A percentile compares a stretch with the other conserved stretches of the same genome.
Conservation (phyloP, 495 filamentous ascomycete species). For the Astrothelium macrocarpum region DNA sequence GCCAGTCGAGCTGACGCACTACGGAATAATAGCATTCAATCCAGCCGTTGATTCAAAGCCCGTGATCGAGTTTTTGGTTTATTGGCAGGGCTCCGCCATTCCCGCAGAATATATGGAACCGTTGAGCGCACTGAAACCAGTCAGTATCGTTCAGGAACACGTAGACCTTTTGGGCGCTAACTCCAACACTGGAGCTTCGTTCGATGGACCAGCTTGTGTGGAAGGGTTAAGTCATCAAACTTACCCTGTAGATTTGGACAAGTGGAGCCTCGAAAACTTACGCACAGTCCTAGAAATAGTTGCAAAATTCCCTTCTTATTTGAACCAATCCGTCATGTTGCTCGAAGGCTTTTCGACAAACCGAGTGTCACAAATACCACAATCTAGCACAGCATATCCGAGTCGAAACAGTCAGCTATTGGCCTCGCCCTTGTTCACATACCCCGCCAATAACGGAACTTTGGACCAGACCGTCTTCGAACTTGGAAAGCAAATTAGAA, state of each 20-base stretch:
- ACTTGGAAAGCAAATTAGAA: constrained; percentile 4
- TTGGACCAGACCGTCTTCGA: constrained; percentile 2
- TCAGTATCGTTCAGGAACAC: neutral
- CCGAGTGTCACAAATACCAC: constrained; percentile 24
- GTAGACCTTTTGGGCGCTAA: neutral
- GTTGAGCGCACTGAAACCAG: neutral
- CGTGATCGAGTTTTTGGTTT: neutral
- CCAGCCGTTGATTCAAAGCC: neutral
- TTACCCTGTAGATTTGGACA: neutral
- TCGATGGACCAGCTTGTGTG: neutral
- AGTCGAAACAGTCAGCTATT: neutral
- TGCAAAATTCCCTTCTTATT: neutral
- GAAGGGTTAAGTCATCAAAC: neutral
- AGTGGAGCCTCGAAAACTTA: neutral
- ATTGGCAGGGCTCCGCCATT: neutral
- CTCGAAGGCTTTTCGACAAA: constrained; percentile 36
- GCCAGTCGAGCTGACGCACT: neutral
- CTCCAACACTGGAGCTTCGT: neutral
- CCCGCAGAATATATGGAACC: neutral
- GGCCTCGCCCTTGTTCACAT: neutral
- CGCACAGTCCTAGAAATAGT: neutral
- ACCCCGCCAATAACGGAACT: neutral
- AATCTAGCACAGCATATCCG: constrained; percentile 23
- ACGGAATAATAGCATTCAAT: constrained; percentile 7
- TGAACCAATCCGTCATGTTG: constrained; percentile 20